Percentiles rank a stretch among this genome's conserved stretches.
phyloP scores from a whole-genome alignment of 1,284 basidiomycete species.

The Mycena citricolor region DNA sequence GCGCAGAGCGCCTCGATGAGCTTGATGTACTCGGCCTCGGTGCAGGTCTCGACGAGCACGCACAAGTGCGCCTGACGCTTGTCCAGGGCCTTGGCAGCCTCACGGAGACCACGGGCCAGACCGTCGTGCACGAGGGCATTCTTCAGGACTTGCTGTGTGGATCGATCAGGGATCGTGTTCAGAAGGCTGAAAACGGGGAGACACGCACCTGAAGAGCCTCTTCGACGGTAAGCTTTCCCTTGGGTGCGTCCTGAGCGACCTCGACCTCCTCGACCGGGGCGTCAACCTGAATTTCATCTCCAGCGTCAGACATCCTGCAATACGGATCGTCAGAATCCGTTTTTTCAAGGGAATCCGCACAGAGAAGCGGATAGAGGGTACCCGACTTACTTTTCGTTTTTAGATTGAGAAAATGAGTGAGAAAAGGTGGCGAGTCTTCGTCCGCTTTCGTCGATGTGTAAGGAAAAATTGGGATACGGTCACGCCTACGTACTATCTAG shows the following conservation, averaged over 20 bases:
- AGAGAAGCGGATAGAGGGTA: conserved; percentile 7
- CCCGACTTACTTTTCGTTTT: conserved; percentile 47
- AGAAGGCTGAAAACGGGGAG: neutral
- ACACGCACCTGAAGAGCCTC: conserved; percentile 88
- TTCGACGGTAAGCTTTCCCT: conserved; percentile 95
- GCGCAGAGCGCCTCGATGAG: conserved; percentile 99
- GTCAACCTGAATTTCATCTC: conserved; percentile 89
- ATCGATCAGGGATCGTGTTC: conserved; percentile 6
- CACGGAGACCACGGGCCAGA: conserved; percentile 96
- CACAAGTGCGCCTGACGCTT: conserved; percentile 98
- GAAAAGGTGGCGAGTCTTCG: conserved; percentile 92
- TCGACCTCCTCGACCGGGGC: conserved; percentile 71
- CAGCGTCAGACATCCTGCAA: conserved; percentile 94
- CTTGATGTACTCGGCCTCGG: conserved; percentile 99
- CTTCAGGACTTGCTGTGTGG: conserved; percentile 92
- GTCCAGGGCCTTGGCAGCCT: conserved; percentile 98
- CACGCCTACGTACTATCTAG: too few relatives aligned
- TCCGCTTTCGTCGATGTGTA: conserved; percentile 92
- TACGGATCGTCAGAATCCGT: conserved; percentile 8
- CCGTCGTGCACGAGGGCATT: conserved; percentile 97
- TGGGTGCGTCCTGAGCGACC: conserved; percentile 78
- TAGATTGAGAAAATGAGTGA: conserved; percentile 34
- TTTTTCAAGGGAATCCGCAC: neutral
- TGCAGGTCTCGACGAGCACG: conserved; percentile 98
- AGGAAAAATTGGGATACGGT: too few relatives aligned